A percentile compares a stretch with the other conserved stretches of the same genome.
phyloP scores from a whole-genome alignment of 2,329 filamentous ascomycete genomes.

The Fusarium foetens region DNA sequence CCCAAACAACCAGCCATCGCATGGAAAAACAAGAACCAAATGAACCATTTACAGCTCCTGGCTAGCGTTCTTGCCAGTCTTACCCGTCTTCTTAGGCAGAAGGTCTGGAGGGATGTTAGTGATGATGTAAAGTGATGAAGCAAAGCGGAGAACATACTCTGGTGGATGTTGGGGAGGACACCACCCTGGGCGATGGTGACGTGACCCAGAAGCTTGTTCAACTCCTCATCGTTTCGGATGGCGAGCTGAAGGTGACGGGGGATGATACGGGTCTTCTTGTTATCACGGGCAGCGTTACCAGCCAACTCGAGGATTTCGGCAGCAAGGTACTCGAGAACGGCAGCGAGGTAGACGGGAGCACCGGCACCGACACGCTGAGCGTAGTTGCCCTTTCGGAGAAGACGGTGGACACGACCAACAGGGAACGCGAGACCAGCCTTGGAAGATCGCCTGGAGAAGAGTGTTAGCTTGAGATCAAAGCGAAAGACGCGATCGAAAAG shows the following conservation, averaged over 20 bases:
- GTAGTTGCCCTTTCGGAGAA: slow-evolving; percentile 99
- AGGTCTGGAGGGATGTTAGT: slow-evolving; percentile 75
- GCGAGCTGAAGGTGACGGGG: slow-evolving; percentile 98
- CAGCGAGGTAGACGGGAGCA: slow-evolving; percentile 96
- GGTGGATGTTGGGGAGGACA: slow-evolving; percentile 97
- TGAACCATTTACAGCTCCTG: slow-evolving; percentile 83
- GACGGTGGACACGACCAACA: slow-evolving; percentile 98
- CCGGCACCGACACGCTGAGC: slow-evolving; percentile 99
- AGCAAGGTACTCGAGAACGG: slow-evolving; percentile 97
- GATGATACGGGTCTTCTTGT: slow-evolving; percentile 99
- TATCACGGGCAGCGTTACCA: slow-evolving; percentile 98
- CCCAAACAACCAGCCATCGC: slow-evolving; percentile 71
- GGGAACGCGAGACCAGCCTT: slow-evolving; percentile 99
- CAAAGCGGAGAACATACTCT: slow-evolving; percentile 72
- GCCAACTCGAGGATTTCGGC: slow-evolving; percentile 99
- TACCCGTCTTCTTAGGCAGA: slow-evolving; percentile 98
- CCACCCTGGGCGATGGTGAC: slow-evolving; percentile 97
- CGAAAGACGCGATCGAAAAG: slow-evolving; percentile 3
- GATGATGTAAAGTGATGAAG: neutral
- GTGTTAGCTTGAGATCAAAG: slow-evolving; percentile 17
- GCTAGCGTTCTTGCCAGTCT: slow-evolving; percentile 90
- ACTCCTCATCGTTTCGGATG: slow-evolving; percentile 98
- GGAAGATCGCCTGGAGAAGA: slow-evolving; percentile 83
- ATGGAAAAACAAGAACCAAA: slow-evolving; percentile 64
- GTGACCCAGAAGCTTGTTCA: slow-evolving; percentile 98